Evolutionary conservation across 192 early-diverging fungal species (phyloP).

Genomic region (Fimicolochytrium jonesii): DNA sequence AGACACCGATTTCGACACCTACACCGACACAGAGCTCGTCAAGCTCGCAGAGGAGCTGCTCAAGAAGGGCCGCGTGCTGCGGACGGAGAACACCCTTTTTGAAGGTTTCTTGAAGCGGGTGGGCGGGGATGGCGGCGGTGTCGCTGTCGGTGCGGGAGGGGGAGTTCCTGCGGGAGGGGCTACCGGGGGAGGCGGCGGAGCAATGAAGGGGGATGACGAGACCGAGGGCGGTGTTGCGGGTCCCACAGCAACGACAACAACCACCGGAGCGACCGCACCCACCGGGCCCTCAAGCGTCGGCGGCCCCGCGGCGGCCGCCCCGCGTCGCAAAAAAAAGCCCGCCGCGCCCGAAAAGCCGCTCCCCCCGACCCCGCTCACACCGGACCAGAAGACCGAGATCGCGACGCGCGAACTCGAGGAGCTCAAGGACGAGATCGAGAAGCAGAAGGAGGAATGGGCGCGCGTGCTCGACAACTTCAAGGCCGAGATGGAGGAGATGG

Average conservation of each 20-base stretch:
- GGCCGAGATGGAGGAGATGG: slow-evolving; percentile 61
- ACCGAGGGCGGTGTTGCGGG: background rate
- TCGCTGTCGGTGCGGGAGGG: background rate
- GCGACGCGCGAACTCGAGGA: slow-evolving; percentile 59
- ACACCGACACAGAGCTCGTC: slow-evolving; percentile 42
- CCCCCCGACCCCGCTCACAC: slow-evolving; percentile 43
- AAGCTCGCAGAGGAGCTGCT: slow-evolving; percentile 39
- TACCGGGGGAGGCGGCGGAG: background rate
- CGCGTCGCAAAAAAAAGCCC: slow-evolving; percentile 46
- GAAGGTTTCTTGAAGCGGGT: slow-evolving; percentile 47
- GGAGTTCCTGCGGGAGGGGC: background rate
- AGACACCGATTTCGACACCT: slow-evolving; percentile 45
- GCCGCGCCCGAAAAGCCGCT: slow-evolving; percentile 44
- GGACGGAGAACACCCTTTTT: slow-evolving; percentile 50
- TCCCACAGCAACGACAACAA: slow-evolving; percentile 13
- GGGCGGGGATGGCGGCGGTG: slow-evolving; percentile 20
- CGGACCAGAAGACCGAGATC: slow-evolving; percentile 59
- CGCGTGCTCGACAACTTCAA: slow-evolving; percentile 55
- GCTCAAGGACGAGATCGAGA: slow-evolving; percentile 56
- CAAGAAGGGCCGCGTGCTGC: slow-evolving; percentile 38
- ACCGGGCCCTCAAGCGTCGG: no score
- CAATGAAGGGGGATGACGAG: slow-evolving; percentile 16
- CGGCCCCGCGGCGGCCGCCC: background rate
- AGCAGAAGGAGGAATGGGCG: slow-evolving; percentile 57
- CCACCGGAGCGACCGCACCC: slow-evolving; percentile 11